Evolutionary conservation across 495 filamentous ascomycete species (phyloP).

Genomic region (Staphylotrichum longicolle): DNA sequence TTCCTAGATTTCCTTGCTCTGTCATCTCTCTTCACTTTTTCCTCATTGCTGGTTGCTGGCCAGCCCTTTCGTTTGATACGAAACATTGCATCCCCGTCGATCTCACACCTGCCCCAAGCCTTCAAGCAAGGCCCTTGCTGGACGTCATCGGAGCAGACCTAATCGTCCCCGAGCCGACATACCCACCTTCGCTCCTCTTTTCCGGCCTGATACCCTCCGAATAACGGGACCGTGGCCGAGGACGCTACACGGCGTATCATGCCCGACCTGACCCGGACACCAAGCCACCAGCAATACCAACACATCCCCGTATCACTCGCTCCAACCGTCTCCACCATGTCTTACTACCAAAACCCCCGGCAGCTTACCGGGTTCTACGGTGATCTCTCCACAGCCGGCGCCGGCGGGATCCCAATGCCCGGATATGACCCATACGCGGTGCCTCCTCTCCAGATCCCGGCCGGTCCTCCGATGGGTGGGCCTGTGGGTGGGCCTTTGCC

Average conservation of each 20-base stretch:
- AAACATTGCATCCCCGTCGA: constrained; percentile 25
- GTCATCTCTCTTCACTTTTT: constrained; percentile 27
- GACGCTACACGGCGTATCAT: constrained; percentile 23
- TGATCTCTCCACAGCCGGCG: constrained; percentile 29
- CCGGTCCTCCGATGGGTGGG: constrained; percentile 33
- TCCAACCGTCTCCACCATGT: constrained; percentile 26
- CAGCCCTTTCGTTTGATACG: constrained; percentile 50
- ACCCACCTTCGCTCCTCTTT: constrained; percentile 2
- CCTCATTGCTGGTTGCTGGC: constrained; percentile 32
- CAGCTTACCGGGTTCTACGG: constrained; percentile 31
- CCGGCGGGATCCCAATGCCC: constrained; percentile 28
- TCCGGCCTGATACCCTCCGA: constrained; percentile 6
- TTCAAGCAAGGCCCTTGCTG: constrained; percentile 19
- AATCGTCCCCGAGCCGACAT: constrained; percentile 14
- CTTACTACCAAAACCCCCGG: constrained; percentile 33
- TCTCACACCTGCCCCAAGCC: constrained; percentile 5
- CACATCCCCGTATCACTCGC: constrained; percentile 26
- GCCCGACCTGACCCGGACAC: constrained; percentile 35
- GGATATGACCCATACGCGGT: constrained; percentile 42
- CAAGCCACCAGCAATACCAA: constrained; percentile 36
- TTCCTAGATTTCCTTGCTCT: constrained; percentile 26
- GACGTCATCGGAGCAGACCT: constrained; percentile 10
- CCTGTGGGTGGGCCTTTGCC: constrained; percentile 33
- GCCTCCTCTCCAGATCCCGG: constrained; percentile 36
- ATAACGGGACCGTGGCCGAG: constrained; percentile 17